Evolutionary conservation across 169 alveolate species (phyloP), one percentile per base, ranked within the genome.

Genomic region (Plasmodium relictum): DNA sequence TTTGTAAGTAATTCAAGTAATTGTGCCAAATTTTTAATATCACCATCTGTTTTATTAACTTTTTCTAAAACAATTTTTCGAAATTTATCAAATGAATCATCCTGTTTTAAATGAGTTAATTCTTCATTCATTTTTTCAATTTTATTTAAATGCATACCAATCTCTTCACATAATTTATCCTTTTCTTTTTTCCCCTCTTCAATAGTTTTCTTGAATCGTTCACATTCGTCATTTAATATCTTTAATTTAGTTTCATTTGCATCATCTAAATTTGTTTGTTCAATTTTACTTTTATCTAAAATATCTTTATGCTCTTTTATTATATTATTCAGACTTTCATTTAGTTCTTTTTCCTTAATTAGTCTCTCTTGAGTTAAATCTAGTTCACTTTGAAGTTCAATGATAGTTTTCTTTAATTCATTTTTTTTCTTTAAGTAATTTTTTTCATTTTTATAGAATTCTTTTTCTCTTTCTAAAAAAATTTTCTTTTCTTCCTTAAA

Each of bases 401-500:
- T 9, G 14, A 83, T 31, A 24, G 68, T 68, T 54, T 66, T 83
- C 59, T 69, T 70, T 45, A 83, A 56, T 48, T 58, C 14, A 56
- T 69, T 83, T 44, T 68, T 56, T 44, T 24, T 72, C 45, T 54
- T 71, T 12, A 83, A 68, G 68, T 7, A 68, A 8, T 58, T 31
- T 61, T 83, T 83, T 41, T 83, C 91, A 59, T 69, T 83, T 54
- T 52, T 78, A 69, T 78, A 78, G 20, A 78, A 22, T 26, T 39
- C 9, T 68, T 83, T 83, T 83, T 83, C 91, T 83, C 74, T 83
- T 83, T 66, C 59, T 26, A 83, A 9, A 61, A 52, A 56, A 10
- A 54, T 66, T 7, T 44, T 24, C n/a, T 83, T 70, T 48, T 83
- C 85, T 41, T 66, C 91, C n/a, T 61, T 83, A 14, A 83, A 18